Base-by-base conservation (phyloP, 176 grass and related monocot genomes). In the Chloris gayana region DNA sequence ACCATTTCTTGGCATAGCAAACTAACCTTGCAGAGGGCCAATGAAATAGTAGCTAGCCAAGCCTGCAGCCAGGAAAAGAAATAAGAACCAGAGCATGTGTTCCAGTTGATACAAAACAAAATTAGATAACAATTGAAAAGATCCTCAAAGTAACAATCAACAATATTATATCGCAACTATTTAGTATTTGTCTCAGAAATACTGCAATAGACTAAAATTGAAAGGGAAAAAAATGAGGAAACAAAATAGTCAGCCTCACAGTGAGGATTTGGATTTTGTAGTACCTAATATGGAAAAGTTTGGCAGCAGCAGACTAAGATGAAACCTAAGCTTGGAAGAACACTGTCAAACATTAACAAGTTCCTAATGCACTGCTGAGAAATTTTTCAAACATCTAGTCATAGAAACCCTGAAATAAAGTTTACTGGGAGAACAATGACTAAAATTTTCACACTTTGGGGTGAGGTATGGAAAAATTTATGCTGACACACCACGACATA, bases 1-100 rank as follows among this genome's bases (percentile, higher is more conserved):
- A 87, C 34, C 17, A 57, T 34, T 67, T 74, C 31, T 56, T 50
- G 24, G 15, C 33, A 41, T 22, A 87, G 1, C 18, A 76, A 64
- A 91, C 86, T 80, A 73, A 97, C 94, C 94, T 93, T 97, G 61
- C 83, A 97, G 30, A 97, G 69, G 31, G 91, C 78, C 70, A 97
- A 79, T 47, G 88, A 91, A 41, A 97, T 93, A 7, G 91, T 85
- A 70, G 83, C 84, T 51, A 97, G 54, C 86, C 91, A 97, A 22
- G 91, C 91, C 94, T 97, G 88, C 73, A 93, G 46, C 5, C 24
- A 78, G 7, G 73, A 83, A 62, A 75, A 59, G 6, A 72, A 38
- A 64, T 80, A 34, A 81, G 45, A 63, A 8, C 4, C 3, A 58
- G 19, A 47, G 22, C n/a, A 10, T 53, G 17, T 53, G 18, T 53